Conservation (phyloP, 2,329 filamentous ascomycete species). For the Proliferodiscus dingleyae region DNA sequence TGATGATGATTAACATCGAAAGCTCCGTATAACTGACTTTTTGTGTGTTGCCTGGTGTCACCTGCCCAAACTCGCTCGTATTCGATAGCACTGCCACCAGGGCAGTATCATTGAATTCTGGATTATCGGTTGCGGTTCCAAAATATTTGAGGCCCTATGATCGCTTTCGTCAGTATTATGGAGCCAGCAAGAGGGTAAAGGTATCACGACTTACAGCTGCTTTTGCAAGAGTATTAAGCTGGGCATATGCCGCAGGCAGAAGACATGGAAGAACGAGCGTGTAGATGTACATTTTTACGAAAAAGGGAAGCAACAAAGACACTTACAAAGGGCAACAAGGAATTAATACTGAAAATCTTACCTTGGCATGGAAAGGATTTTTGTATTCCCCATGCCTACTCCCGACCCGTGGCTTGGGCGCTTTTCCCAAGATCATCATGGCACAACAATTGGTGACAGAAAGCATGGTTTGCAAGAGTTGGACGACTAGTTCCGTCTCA, state of each 20-base stretch:
- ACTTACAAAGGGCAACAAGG: conserved; percentile 1
- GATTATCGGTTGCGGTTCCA: conserved; percentile 14
- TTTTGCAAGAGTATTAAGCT: conserved; percentile 16
- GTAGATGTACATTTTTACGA: conserved; percentile 9
- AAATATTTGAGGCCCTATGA: conserved; percentile 17
- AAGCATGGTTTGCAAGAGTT: too few relatives aligned
- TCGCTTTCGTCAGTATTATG: background rate
- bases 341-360: background rate
- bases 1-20: background rate
- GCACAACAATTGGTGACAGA: too few relatives aligned
- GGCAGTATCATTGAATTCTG: conserved; percentile 11
- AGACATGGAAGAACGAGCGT: conserved; percentile 11
- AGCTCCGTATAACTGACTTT: conserved; percentile 6
- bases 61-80: conserved; percentile 11
- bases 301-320: background rate
- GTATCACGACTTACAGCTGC: conserved; percentile 14
- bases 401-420: too few relatives aligned
- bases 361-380: background rate
- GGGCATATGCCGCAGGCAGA: conserved; percentile 14
- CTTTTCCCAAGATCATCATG: too few relatives aligned
- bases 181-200: background rate
- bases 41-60: conserved; percentile 16
- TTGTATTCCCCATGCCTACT: background rate
- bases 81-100: conserved; percentile 14
- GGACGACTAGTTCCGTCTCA: background rate